phyloP scores from a whole-genome alignment of 495 filamentous ascomycete genomes.

The Polyplosphaeria fusca region DNA sequence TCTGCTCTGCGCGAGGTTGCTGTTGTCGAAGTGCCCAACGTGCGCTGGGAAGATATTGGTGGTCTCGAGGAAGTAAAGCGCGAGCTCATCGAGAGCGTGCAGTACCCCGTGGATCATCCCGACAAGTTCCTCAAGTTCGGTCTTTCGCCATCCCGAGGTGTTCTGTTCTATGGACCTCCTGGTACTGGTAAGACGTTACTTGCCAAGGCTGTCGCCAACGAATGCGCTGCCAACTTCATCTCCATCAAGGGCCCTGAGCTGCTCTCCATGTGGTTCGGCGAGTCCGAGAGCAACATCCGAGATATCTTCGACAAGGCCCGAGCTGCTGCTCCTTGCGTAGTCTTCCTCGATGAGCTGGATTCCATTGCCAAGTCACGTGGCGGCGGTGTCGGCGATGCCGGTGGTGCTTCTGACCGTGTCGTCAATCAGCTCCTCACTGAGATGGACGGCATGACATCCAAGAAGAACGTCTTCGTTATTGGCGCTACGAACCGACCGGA shows the following conservation, averaged over 20 bases:
- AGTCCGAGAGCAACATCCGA: conserved; percentile 99
- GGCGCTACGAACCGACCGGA: conserved; percentile 98
- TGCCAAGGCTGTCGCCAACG: conserved; percentile 98
- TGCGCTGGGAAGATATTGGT: conserved; percentile 99
- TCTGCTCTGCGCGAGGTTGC: conserved; percentile 98
- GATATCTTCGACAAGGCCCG: conserved; percentile 99
- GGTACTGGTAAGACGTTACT: conserved; percentile 99
- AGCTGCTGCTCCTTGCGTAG: conserved; percentile 95
- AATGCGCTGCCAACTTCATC: conserved; percentile 99
- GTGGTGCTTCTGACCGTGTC: conserved; percentile 97
- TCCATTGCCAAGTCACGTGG: conserved; percentile 99
- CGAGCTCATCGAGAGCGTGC: conserved; percentile 98
- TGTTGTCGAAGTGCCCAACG: conserved; percentile 97
- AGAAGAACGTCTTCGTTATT: conserved; percentile 99
- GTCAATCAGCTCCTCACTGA: conserved; percentile 99
- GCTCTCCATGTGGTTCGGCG: conserved; percentile 99
- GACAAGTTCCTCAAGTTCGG: conserved; percentile 99
- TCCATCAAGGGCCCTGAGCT: conserved; percentile 98
- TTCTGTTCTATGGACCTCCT: conserved; percentile 96
- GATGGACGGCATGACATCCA: conserved; percentile 99
- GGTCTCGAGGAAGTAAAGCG: conserved; percentile 98
- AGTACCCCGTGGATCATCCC: conserved; percentile 98
- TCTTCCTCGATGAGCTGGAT: conserved; percentile 98
- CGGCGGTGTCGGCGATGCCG: conserved; percentile 93
- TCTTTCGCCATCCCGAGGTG: conserved; percentile 95